Base-by-base conservation (phyloP, 225 moss, liverwort and hornwort genomes). In the Antitrichia curtipendula region DNA sequence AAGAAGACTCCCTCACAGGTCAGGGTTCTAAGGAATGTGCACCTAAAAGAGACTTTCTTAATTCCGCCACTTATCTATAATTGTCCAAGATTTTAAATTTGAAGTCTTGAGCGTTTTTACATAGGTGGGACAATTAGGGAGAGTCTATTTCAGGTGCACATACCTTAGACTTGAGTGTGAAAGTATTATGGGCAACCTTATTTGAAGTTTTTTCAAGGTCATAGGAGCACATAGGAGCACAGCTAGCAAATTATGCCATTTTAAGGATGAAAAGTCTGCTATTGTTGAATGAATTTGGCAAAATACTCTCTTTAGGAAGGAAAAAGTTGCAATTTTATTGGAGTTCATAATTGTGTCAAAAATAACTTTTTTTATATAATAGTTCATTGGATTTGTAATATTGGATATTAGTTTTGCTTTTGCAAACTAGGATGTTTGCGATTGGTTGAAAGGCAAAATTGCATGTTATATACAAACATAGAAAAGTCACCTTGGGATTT, bases 401-500 rank as follows among this genome's bases (percentile, higher is more conserved):
- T 19, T 18, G 0, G 20, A 19, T 17, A 20, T 31, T 74, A 0
- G 0, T 32, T 47, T 47, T 47, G 4, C 4, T 74, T 31, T 31
- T 31, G 12, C 7, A 49, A 31, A 19, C 12, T 31, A 31, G 1
- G 3, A 27, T 45, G 6, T 12, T 32, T 74, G 12, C 2, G 0
- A 49, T 20, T 47, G 19, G 7, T 74, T 49, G 4, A 19, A 19
- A 12, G 32, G 12, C 12, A 49, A 74, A 7, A 31, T 12, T 8
- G 1, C 7, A 49, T 73, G 0, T 49, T 74, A 20, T 9, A 38
- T 43, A 14, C 10, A 74, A 20, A 31, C 0, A 31, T 10, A 0
- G 2, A 74, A 43, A 49, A 32, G 8, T 1, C 0, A 0, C 20
- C 2, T 0, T 20, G 0, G 7, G 0, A 31, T 31, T 49, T 31